These are phyloP conservation scores for Ceratocystis papillata DNA, from an alignment of 2,329 filamentous ascomycete species.

Conservation along the genomic window DNA sequence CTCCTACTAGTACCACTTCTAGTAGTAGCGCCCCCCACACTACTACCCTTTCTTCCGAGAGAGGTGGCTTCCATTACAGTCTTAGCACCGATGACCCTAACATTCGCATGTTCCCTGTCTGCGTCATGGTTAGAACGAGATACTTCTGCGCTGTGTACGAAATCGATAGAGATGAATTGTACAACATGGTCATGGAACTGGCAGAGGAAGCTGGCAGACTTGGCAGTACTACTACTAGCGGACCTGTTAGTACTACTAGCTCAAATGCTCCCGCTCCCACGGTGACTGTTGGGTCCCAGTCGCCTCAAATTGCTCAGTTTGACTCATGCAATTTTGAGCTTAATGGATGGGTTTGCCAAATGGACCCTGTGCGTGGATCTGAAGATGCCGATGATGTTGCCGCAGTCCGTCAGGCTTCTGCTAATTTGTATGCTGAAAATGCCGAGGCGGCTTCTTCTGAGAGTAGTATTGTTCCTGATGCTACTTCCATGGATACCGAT, in stretches of 20 bases:
- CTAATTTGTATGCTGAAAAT: too few species aligned
- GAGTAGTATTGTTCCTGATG: background rate
- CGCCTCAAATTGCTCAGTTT: too few species aligned
- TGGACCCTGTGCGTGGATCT: too few species aligned
- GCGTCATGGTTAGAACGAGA: background rate
- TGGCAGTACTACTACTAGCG: too few species aligned
- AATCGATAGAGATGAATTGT: background rate
- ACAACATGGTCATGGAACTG: background rate
- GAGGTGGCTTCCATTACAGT: background rate
- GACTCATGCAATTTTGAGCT: too few species aligned
- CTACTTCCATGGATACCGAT: background rate
- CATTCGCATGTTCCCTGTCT: background rate
- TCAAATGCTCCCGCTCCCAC: too few species aligned
- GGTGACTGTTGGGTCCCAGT: too few species aligned
- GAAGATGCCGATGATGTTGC: too few species aligned
- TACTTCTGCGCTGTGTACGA: fast-evolving
- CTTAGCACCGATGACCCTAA: background rate
- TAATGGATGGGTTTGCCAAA: too few species aligned
- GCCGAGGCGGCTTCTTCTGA: background rate
- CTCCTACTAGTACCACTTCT: background rate
- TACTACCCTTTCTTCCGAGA: background rate
- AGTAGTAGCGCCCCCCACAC: background rate
- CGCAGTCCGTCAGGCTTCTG: too few species aligned
- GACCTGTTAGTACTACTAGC: too few species aligned
- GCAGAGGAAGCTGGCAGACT: background rate